A percentile compares a stretch with the other conserved stretches of the same genome.
Conservation (phyloP, 2,329 filamentous ascomycete genomes). For the Colletotrichum spinosum region DNA sequence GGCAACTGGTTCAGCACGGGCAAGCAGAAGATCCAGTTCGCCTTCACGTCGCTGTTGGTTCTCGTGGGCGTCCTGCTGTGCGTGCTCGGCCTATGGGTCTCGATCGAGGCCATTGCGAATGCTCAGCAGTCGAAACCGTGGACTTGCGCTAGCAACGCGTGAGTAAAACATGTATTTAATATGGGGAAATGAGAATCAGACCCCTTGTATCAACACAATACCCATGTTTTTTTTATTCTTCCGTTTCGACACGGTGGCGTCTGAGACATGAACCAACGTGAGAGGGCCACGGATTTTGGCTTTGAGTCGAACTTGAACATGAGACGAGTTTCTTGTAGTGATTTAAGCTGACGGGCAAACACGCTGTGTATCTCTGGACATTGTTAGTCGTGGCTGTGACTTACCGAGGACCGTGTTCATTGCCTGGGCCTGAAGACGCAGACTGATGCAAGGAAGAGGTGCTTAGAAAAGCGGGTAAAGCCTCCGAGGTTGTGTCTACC, state of each 20-base stretch:
- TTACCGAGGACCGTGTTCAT: no score
- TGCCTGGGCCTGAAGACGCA: no score
- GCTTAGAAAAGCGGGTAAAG: no score
- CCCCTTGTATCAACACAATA: constrained; percentile 2
- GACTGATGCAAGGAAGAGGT: no score
- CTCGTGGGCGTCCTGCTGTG: constrained; percentile 50
- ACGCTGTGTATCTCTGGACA: no score
- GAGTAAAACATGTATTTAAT: not conserved
- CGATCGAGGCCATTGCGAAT: constrained; percentile 49
- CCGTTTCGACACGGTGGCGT: not conserved
- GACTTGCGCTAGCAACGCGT: constrained; percentile 49
- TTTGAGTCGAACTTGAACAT: no score
- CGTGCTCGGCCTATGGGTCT: constrained; percentile 53
- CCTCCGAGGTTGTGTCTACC: no score
- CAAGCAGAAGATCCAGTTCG: constrained; percentile 46
- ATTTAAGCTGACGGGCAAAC: no score
- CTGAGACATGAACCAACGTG: not conserved
- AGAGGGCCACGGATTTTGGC: not conserved
- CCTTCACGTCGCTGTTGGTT: constrained; percentile 46
- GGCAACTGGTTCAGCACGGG: constrained; percentile 51
- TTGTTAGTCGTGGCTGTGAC: no score
- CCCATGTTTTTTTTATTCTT: not conserved
- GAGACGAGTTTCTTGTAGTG: no score
- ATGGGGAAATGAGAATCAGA: not conserved
- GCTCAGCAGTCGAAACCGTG: constrained; percentile 46